Base-by-base conservation (phyloP, 1,284 basidiomycete genomes). In the Puccinia polysora region DNA sequence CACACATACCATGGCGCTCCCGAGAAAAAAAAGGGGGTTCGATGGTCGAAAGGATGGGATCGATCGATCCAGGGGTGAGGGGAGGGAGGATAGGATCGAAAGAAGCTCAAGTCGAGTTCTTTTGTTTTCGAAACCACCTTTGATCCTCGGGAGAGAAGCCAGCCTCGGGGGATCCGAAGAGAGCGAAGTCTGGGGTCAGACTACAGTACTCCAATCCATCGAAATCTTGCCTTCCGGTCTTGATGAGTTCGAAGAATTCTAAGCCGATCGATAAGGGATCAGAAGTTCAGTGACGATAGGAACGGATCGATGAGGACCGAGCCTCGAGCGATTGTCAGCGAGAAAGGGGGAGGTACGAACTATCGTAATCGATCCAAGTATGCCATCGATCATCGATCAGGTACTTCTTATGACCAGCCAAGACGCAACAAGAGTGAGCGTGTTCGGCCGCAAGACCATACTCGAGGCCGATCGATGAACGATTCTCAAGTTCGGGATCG, bases 311-410 rank as follows among this genome's bases (percentile, higher is more conserved):
- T 7, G 14, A n/a, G 12, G 7, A 63, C 4, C 18, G 15, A 30
- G n/a, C n/a, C n/a, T n/a, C n/a, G n/a, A n/a, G n/a, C n/a, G n/a
- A n/a, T n/a, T n/a, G n/a, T n/a, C n/a, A n/a, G n/a, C n/a, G n/a
- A 40, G 36, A 40, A 43, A 23, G 15, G 20, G 60, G 23, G 49
- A 23, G 2, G 25, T 15, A 63, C 58, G 7, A 18, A 71, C 73
- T 71, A 43, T 74, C 68, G 38, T 74, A 74, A 63, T 74, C 69
- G 25, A 74, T 74, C 73, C 73, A 74, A 14, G 73, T 74, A 38
- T 64, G 34, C 73, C 73, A 74, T 32, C 56, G 52, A 23, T 71
- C 73, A 28, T 74, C 65, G 28, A 64, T 36, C 28, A n/a, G 56
- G 34, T 71, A 74, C 30, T 74, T 65, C 25, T 45, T 52, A 28